Evolutionary conservation across 2,329 filamentous ascomycete species (phyloP), one percentile per base, ranked within the genome.

Genomic region (Pseudogymnoascus sp.): DNA sequence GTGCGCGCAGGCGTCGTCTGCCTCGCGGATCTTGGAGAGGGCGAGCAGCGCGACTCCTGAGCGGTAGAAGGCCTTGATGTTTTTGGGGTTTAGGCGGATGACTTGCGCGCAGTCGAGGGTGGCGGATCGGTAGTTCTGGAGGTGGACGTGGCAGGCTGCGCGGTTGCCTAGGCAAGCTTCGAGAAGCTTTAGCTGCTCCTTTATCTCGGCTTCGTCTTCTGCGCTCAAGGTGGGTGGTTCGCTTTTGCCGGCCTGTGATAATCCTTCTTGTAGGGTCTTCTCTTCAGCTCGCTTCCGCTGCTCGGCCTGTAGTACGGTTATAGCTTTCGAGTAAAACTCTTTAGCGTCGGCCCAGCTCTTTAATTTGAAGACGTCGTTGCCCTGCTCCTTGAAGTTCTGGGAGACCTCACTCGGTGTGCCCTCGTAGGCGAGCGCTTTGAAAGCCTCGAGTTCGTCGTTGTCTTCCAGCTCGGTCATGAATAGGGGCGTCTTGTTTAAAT

Each of bases 391-490:
- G 79, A 97, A 97, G 67, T 91, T 91, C 50, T 83, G 78, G 19
- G 87, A 89, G 66, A 96, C 88, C 74, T 97, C 93, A 9, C 87
- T 82, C 59, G 90, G 86, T 7, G 92, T 93, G 19, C 95, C 96
- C 78, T 99, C 95, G 73, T 97, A 96, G 31, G 91, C 91, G 40
- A 99, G 80, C 0, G 95, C 93, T 73, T 90, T 89, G 65, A 99
- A 82, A 0, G 95, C 96, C 70, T 96, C 92, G 0, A 96, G 80
- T 68, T 90, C 87, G 66, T 88, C 81, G 72, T 96, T 96, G 67
- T 96, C 89, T 70, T 90, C 90, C 35, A 97, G 82, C 68, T 90
- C 88, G 31, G 92, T 97, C 95, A 99, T 99, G 81, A 99, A 99
- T 38, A 99, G 83, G 6, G 95, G 95, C 59, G 83, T 82, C 67